Evolutionary conservation across 805 yeast genomes (phyloP), one percentile per base, ranked within the genome.

Genomic region (Vanderwaltozyma verrucispora): DNA sequence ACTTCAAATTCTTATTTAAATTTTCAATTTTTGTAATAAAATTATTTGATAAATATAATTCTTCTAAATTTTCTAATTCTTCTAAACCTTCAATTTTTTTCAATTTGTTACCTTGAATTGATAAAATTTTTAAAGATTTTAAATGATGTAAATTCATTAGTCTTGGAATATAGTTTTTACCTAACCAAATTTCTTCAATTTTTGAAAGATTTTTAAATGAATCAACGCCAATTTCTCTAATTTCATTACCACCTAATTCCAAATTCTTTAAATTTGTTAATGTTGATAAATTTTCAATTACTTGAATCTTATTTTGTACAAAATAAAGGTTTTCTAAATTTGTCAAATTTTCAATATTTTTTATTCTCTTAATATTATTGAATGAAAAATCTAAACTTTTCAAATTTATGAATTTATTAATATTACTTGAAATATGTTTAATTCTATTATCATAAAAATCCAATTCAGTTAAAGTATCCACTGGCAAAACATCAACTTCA

Each of bases 381-480:
- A 92, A 92, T 18, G 95, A 83, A 19, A 92, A 67, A 62, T 92
- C 98, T 48, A 92, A 65, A 37, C 54, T 69, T 39, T 59, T 69
- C 43, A 87, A 60, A 28, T 74, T 71, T 3, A 54, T 60, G 46
- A 86, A 71, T 33, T 75, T 74, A 43, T 71, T 75, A 15, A 86
- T 54, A 49, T 75, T 79, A 32, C 77, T 75, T 4, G 88, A 77
- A 36, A 92, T 85, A 54, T 87, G 96, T 46, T 79, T 77, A 50
- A 92, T 81, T 49, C 95, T 67, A 60, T 92, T 92, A 60, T 92
- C 98, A 56, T 92, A 92, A 24, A 88, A 67, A 59, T 92, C 98
- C 41, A 92, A 63, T 42, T 86, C 92, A 46, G 74, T 82, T 48
- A 92, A 49, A 1, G 68, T 66, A 2, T 69, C 74, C 28, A 62